phyloP scores from a whole-genome alignment of 192 early-diverging fungal genomes.

The Irineochytrium annulatum region DNA sequence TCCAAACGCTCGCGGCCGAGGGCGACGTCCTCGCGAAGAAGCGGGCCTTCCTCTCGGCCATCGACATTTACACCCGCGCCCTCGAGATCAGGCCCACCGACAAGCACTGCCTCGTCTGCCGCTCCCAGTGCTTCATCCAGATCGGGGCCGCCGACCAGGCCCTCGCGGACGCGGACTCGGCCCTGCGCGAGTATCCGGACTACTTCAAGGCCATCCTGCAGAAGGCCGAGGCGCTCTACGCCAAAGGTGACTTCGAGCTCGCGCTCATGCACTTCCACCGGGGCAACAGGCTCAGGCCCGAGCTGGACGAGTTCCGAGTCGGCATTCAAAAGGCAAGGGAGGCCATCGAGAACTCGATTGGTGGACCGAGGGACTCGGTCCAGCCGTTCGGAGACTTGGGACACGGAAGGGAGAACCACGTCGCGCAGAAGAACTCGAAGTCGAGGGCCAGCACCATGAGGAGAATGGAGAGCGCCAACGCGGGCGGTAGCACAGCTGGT shows the following conservation, averaged over 20 bases:
- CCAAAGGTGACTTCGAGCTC: constrained; percentile 58
- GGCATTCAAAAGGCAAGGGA: constrained; percentile 62
- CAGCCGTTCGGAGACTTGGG: no score
- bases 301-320: constrained; percentile 55
- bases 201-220: constrained; percentile 56
- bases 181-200: constrained; percentile 36
- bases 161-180: constrained; percentile 46
- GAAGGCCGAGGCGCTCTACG: constrained; percentile 61
- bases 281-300: constrained; percentile 50
- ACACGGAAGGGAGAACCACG: no score
- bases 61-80: constrained; percentile 45
- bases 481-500: not conserved
- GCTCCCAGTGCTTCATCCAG: constrained; percentile 54
- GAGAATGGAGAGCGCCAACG: constrained; percentile 1
- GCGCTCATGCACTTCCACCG: constrained; percentile 57
- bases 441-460: constrained; percentile 15
- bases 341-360: constrained; percentile 60
- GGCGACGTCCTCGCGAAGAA: constrained; percentile 51
- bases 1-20: constrained; percentile 50
- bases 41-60: constrained; percentile 38
- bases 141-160: constrained; percentile 43
- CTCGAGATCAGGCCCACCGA: constrained; percentile 50
- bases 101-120: constrained; percentile 54
- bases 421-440: no score
- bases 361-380: constrained; percentile 21